These are phyloP conservation scores for Panellus pusillus DNA, from an alignment of 768 basidiomycete genomes.

Conservation along the genomic window DNA sequence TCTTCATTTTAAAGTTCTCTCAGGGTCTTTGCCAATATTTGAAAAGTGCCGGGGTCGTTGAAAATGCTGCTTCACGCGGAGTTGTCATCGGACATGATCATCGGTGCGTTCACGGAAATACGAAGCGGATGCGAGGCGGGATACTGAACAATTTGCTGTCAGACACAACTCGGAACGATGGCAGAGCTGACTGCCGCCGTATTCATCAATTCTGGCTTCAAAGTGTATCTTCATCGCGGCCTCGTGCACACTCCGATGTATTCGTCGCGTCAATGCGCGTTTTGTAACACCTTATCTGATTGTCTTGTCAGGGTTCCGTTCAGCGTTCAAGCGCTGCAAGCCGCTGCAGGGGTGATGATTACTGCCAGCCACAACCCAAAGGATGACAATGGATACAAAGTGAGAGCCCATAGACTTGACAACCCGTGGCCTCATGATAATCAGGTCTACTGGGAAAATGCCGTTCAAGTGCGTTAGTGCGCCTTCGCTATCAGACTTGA, in stretches of 20 bases:
- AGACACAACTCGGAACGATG: slow-evolving; percentile 70
- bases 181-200: slow-evolving; percentile 71
- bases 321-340: slow-evolving; percentile 60
- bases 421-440: background rate
- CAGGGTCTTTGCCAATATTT: slow-evolving; percentile 82
- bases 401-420: slow-evolving; percentile 22
- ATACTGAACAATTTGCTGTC: no score
- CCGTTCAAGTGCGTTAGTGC: slow-evolving; percentile 59
- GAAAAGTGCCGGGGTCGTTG: slow-evolving; percentile 47
- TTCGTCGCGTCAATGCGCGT: no score
- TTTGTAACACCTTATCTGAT: background rate
- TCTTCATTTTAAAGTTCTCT: background rate
- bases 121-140: no score
- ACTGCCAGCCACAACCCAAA: slow-evolving; percentile 94
- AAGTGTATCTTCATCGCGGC: slow-evolving; percentile 66
- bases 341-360: slow-evolving; percentile 88
- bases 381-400: slow-evolving; percentile 91
- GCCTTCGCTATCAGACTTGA: background rate
- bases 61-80: slow-evolving; percentile 56
- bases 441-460: slow-evolving; percentile 90
- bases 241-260: slow-evolving; percentile 83
- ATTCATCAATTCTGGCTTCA: slow-evolving; percentile 64
- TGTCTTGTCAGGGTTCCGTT: slow-evolving; percentile 68
- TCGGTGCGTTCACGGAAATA: slow-evolving; percentile 31
- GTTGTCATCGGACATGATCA: slow-evolving; percentile 88